phyloP scores from a whole-genome alignment of 2,329 filamentous ascomycete genomes.

The Trichophyton schoenleinii region DNA sequence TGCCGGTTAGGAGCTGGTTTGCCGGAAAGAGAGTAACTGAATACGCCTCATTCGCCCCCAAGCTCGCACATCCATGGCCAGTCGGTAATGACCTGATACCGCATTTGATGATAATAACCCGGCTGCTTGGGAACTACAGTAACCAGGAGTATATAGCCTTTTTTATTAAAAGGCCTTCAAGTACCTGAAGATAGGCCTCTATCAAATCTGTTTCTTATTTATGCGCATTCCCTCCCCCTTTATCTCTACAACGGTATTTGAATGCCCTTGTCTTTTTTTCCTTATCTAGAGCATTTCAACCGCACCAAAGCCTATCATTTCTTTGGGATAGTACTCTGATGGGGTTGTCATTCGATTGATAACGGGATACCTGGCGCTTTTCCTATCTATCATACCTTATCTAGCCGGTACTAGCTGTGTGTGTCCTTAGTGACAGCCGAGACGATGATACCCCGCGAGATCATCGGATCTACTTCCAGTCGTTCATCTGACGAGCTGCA shows the following conservation, averaged over 20 bases:
- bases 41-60: background rate
- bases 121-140: background rate
- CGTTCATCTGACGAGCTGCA: slow-evolving; percentile 12
- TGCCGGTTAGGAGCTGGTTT: background rate
- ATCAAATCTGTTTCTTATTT: background rate
- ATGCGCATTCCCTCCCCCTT: background rate
- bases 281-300: background rate
- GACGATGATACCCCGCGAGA: background rate
- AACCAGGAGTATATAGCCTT: background rate
- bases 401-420: background rate
- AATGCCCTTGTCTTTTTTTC: background rate
- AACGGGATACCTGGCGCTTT: background rate
- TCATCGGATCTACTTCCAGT: slow-evolving; percentile 5
- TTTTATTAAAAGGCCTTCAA: background rate
- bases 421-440: background rate
- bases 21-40: background rate
- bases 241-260: background rate
- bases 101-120: background rate
- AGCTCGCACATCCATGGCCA: background rate
- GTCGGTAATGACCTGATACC: background rate
- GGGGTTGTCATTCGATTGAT: background rate
- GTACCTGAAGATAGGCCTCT: background rate
- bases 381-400: background rate
- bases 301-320: background rate
- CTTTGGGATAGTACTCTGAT: background rate